These are phyloP conservation scores for Arachis monticola DNA, from an alignment of 331 rosid species.

Conservation along the genomic window DNA sequence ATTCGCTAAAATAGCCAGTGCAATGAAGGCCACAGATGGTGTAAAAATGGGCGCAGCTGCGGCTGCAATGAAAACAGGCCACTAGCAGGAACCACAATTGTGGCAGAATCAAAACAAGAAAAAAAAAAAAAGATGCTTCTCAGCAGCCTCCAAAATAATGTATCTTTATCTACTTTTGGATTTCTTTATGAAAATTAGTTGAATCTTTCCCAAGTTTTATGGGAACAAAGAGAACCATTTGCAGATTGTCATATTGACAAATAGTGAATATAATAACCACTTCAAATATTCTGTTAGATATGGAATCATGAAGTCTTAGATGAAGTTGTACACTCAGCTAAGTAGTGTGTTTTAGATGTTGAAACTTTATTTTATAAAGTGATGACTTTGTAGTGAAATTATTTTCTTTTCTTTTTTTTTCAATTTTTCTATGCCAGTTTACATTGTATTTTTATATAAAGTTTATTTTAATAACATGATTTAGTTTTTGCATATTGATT, in stretches of 20 bases:
- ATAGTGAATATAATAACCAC: slow-evolving; percentile 29
- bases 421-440: no score
- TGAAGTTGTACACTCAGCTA: slow-evolving; percentile 14
- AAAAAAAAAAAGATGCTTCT: slow-evolving; percentile 49
- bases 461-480: no score
- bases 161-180: background rate
- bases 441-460: no score
- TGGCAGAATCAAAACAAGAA: slow-evolving; percentile 63
- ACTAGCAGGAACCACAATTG: slow-evolving; percentile 84
- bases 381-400: background rate
- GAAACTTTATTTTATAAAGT: background rate
- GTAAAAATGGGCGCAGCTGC: slow-evolving; percentile 81
- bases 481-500: no score
- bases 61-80: slow-evolving; percentile 59
- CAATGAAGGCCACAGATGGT: slow-evolving; percentile 85
- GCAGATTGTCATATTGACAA: slow-evolving; percentile 25
- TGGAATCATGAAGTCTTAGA: slow-evolving; percentile 22
- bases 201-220: slow-evolving; percentile 20
- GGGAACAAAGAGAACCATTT: slow-evolving; percentile 21
- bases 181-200: slow-evolving; percentile 34
- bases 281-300: background rate
- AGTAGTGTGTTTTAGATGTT: slow-evolving; percentile 15
- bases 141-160: slow-evolving; percentile 54
- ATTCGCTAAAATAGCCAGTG: slow-evolving; percentile 79
- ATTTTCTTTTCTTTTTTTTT: no score